These are phyloP conservation scores for Coemansia sp. DNA, from an alignment of 192 early-diverging fungal species.

Conservation along the genomic window DNA sequence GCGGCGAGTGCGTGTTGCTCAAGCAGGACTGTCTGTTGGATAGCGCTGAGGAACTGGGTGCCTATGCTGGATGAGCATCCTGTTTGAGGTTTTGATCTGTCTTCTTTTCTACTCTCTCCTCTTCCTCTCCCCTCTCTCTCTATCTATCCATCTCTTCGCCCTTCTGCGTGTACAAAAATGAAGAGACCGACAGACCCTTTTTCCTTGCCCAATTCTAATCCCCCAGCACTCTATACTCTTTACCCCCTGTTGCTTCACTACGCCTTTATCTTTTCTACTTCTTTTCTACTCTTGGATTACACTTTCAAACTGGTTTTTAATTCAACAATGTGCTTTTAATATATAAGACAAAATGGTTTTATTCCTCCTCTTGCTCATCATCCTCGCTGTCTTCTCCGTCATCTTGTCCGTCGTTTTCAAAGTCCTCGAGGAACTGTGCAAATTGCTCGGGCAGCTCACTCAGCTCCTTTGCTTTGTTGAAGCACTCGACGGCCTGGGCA, in stretches of 20 bases:
- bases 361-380: neutral
- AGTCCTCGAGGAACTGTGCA: slow-evolving; percentile 43
- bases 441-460: slow-evolving; percentile 42
- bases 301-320: neutral
- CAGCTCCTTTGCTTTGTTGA: slow-evolving; percentile 18
- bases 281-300: too few relatives aligned
- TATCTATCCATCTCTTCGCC: too few relatives aligned
- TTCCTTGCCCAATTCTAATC: too few relatives aligned
- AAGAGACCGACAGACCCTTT: too few relatives aligned
- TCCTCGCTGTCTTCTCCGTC: slow-evolving; percentile 8
- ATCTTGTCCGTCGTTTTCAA: slow-evolving; percentile 13
- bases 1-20: slow-evolving; percentile 80
- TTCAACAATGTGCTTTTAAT: neutral
- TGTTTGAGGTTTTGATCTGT: too few relatives aligned
- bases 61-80: slow-evolving; percentile 32
- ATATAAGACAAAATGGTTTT: neutral
- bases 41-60: slow-evolving; percentile 50
- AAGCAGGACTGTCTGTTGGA: slow-evolving; percentile 68
- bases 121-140: too few relatives aligned
- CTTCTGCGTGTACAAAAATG: too few relatives aligned
- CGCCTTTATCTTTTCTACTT: too few relatives aligned
- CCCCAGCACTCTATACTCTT: too few relatives aligned
- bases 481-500: slow-evolving; percentile 20
- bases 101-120: too few relatives aligned
- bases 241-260: too few relatives aligned